Evolutionary conservation across 129 eudicot genomes (phyloP).

Genomic region (Daucus carota): DNA sequence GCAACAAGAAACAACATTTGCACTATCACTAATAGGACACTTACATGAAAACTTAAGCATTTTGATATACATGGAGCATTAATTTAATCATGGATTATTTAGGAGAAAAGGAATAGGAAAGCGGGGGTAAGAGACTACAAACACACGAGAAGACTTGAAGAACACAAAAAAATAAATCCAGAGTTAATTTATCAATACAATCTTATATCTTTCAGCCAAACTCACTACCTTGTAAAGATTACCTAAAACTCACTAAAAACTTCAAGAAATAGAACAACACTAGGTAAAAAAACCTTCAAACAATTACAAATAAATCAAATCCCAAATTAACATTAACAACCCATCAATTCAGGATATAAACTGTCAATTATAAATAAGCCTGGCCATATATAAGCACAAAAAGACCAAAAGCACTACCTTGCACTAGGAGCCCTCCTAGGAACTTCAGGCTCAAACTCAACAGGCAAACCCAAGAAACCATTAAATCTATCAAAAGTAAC

Average conservation of each 20-base stretch:
- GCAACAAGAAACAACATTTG: neutral
- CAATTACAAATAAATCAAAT: neutral
- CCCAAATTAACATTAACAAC: neutral
- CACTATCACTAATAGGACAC: neutral
- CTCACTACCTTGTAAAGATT: neutral
- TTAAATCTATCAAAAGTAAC: slow-evolving; percentile 93
- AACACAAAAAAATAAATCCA: neutral
- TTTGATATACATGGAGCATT: neutral
- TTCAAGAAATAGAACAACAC: neutral
- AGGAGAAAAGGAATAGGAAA: neutral
- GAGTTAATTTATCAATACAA: neutral
- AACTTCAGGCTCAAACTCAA: slow-evolving; percentile 94
- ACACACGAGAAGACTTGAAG: neutral
- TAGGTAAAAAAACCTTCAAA: neutral
- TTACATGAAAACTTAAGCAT: neutral
- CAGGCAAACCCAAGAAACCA: slow-evolving; percentile 97
- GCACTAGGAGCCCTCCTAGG: slow-evolving; percentile 94
- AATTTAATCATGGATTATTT: neutral
- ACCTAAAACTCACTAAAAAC: neutral
- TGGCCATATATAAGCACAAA: neutral
- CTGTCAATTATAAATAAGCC: too few relatives aligned
- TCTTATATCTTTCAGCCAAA: neutral
- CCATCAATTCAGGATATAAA: too few relatives aligned
- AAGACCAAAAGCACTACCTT: slow-evolving; percentile 53
- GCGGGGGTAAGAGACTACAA: neutral